Evolutionary conservation across 1,284 basidiomycete species (phyloP).

Genomic region (Moniliella sp.): DNA sequence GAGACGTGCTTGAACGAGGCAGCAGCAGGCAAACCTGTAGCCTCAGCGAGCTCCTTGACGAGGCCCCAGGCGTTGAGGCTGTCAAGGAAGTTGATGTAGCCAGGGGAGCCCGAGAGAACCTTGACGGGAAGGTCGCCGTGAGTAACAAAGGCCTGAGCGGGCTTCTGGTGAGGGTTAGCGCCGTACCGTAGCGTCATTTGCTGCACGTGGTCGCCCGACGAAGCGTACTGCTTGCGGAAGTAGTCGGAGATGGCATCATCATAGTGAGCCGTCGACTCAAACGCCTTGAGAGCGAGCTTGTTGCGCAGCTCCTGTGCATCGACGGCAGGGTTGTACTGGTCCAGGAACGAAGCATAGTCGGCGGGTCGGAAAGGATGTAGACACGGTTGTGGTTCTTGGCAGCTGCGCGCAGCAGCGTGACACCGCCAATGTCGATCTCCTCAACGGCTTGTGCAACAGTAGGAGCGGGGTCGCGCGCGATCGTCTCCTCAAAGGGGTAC

Average conservation of each 20-base stretch:
- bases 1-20: slow-evolving; percentile 99
- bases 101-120: slow-evolving; percentile 79
- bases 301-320: slow-evolving; percentile 47
- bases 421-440: slow-evolving; percentile 96
- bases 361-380: slow-evolving; percentile 65
- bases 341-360: slow-evolving; percentile 71
- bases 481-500: slow-evolving; percentile 77
- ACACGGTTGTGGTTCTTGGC: slow-evolving; percentile 76
- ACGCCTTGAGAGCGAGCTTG: slow-evolving; percentile 82
- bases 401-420: slow-evolving; percentile 85
- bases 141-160: slow-evolving; percentile 83
- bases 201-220: slow-evolving; percentile 37
- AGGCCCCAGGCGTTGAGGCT: slow-evolving; percentile 90
- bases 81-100: slow-evolving; percentile 97
- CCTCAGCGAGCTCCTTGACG: slow-evolving; percentile 75
- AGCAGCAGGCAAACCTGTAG: slow-evolving; percentile 61
- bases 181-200: slow-evolving; percentile 76
- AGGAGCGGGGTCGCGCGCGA: slow-evolving; percentile 58
- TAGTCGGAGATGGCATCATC: slow-evolving; percentile 89
- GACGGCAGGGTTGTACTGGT: slow-evolving; percentile 41
- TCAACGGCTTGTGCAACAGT: slow-evolving; percentile 80
- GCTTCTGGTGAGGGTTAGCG: slow-evolving; percentile 95
- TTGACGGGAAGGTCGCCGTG: slow-evolving; percentile 80
- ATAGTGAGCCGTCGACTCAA: slow-evolving; percentile 82
- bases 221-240: slow-evolving; percentile 85